A percentile compares a stretch with the other conserved stretches of the same genome.
Evolutionary conservation across 2,329 filamentous ascomycete species (phyloP).

Genomic region (Colletotrichum chrysophilum): DNA sequence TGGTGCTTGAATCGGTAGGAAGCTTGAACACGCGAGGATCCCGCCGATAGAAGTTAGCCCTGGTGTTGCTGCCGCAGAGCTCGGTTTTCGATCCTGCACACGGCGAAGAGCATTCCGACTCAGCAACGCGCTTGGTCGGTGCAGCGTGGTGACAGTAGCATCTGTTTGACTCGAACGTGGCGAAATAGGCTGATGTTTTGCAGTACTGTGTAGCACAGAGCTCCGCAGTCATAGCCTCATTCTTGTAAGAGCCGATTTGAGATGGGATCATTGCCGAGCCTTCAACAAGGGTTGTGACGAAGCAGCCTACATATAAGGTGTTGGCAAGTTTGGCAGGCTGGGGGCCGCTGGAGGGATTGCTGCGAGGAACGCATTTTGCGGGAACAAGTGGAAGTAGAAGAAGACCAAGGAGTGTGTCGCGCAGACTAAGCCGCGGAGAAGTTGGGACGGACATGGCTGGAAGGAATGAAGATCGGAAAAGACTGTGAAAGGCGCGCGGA

Average conservation of each 20-base stretch:
- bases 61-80: neutral
- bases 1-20: neutral
- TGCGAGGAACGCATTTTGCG: neutral
- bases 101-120: neutral
- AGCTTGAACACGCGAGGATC: neutral
- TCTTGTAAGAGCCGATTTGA: neutral
- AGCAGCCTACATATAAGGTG: neutral
- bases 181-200: neutral
- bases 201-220: neutral
- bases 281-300: neutral
- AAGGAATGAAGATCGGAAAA: neutral
- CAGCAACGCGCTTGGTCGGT: neutral
- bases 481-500: neutral
- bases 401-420: neutral
- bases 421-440: neutral
- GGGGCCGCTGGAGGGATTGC: neutral
- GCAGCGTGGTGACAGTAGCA: neutral
- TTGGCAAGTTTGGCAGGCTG: neutral
- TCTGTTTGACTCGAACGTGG: neutral
- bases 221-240: neutral
- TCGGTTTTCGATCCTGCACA: neutral
- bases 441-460: neutral
- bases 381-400: neutral
- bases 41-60: neutral
- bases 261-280: neutral